phyloP scores from a whole-genome alignment of 495 filamentous ascomycete genomes.

The Penicillium atrosanguineum region DNA sequence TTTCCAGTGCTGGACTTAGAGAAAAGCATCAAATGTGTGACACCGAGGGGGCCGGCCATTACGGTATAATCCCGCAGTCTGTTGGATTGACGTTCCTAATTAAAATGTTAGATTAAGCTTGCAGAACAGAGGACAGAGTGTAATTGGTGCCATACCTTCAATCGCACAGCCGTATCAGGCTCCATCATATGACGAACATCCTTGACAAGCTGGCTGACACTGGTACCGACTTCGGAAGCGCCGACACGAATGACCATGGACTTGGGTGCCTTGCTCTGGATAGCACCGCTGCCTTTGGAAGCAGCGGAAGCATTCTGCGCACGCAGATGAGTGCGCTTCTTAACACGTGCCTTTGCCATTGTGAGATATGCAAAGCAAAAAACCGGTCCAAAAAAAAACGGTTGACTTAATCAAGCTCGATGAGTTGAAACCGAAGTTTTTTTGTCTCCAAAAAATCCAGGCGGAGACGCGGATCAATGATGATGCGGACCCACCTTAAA shows the following conservation, averaged over 20 bases:
- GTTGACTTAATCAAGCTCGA: constrained; percentile 12
- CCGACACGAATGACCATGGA: constrained; percentile 98
- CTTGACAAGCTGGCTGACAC: constrained; percentile 84
- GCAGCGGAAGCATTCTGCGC: constrained; percentile 60
- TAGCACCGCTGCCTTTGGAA: constrained; percentile 49
- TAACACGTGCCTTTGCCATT: constrained; percentile 81
- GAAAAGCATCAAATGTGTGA: constrained; percentile 92
- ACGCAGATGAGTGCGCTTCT: constrained; percentile 83
- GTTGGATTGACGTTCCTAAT: constrained; percentile 83
- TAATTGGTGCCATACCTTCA: constrained; percentile 50
- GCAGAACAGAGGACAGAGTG: background rate
- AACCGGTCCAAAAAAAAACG: constrained; percentile 5
- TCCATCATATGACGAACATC: constrained; percentile 95
- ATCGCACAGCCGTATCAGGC: constrained; percentile 81
- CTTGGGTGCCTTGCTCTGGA: constrained; percentile 67
- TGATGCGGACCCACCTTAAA: constrained; percentile 37
- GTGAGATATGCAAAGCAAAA: constrained; percentile 12
- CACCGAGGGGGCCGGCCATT: constrained; percentile 93
- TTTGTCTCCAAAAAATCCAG: constrained; percentile 38
- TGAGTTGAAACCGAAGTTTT: constrained; percentile 26
- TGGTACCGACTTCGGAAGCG: constrained; percentile 87
- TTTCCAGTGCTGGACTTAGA: constrained; percentile 87
- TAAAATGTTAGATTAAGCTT: constrained; percentile 5
- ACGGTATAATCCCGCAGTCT: constrained; percentile 87
- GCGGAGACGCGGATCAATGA: constrained; percentile 39